Base-by-base conservation (phyloP, 352 stramenopile genomes). In the Pythium apleroticum region DNA sequence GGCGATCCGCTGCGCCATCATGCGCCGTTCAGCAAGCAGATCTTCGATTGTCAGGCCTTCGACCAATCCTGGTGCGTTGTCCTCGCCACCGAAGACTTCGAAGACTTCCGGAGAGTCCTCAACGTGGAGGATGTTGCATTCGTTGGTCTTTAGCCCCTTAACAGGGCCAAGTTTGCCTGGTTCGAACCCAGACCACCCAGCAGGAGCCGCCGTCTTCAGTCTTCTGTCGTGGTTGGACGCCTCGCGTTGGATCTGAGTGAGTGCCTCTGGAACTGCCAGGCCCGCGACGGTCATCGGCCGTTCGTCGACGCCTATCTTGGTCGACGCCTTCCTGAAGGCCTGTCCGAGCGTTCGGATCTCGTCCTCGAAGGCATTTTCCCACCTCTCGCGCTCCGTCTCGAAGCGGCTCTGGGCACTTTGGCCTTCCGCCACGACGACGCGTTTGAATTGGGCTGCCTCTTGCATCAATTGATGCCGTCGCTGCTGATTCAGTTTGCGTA, bases 261-360 rank as follows among this genome's bases (percentile, higher is more conserved):
- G 55, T 11, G 81, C 76, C 54, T 85, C 76, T 0, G 81, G 77
- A 0, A 86, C 69, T 7, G 66, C 76, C 17, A 89, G 69, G 15
- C 79, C 81, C 19, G 77, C 79, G 17, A 86, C 74, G 12, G 81
- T 90, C 72, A 77, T 78, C 12, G 81, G 81, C 0, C 79, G 74
- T 9, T 41, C 39, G 15, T 14, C 25, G 11, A 46, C 61, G 0
- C 31, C 52, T 25, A 30, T 9, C 10, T 65, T 60, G 1, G 62
- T 56, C 10, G 50, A 72, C n/a, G 74, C 62, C 52, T 79, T 84
- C 4, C 69, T 72, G 33, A 81, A 88, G 0, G 79, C 81, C 14
- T 62, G 46, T 22, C 65, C 80, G 8, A 90, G 58, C 3, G 65
- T 63, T 4, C 49, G 64, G 35, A 90, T 87, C 52, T 88, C 79